Percentiles rank a stretch among this genome's conserved stretches.
Conservation (phyloP, 345 rosid genomes). For the Dipteronia dyeriana region DNA sequence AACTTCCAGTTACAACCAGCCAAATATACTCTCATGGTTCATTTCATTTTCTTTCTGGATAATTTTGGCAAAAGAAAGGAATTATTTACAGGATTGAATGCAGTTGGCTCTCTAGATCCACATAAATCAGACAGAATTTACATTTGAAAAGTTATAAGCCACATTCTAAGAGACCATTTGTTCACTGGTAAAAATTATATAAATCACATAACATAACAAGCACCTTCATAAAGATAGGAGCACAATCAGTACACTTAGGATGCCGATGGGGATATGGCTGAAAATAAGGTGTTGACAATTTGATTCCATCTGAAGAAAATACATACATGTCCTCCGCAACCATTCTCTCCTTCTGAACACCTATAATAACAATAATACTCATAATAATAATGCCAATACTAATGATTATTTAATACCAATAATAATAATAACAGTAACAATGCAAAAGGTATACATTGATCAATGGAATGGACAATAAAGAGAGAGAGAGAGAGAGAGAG, state of each 20-base stretch:
- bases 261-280: slow-evolving; percentile 38
- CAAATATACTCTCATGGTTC: background rate
- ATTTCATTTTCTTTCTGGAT: background rate
- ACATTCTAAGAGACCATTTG: background rate
- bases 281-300: slow-evolving; percentile 35
- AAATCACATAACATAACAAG: background rate
- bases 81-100: background rate
- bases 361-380: slow-evolving; percentile 12
- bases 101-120: background rate
- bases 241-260: slow-evolving; percentile 52
- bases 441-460: background rate
- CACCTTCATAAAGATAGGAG: slow-evolving; percentile 46
- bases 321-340: slow-evolving; percentile 45
- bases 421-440: background rate
- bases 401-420: background rate
- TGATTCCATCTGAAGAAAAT: slow-evolving; percentile 31
- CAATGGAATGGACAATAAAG: background rate
- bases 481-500: no score
- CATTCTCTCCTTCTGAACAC: slow-evolving; percentile 64
- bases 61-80: background rate
- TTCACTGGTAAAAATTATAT: background rate
- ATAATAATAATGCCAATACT: background rate
- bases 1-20: background rate
- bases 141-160: background rate
- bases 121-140: background rate